Base-by-base conservation (phyloP, 2,329 filamentous ascomycete species). In the Trichoderma afroharzianum region DNA sequence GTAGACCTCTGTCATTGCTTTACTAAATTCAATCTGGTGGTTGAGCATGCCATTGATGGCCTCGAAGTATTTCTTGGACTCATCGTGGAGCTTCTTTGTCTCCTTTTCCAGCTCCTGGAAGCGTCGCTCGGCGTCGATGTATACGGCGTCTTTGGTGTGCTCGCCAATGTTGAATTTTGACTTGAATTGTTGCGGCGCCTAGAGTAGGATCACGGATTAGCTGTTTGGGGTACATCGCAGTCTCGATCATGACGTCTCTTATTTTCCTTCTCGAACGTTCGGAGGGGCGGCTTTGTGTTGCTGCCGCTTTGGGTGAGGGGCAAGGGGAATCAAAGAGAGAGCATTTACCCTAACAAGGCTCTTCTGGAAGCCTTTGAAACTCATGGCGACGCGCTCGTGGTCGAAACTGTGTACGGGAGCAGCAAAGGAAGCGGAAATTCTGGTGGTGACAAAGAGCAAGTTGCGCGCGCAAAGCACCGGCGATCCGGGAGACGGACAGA, bases 1-100 rank as follows among this genome's bases (percentile, higher is more conserved):
- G 87, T 99, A 99, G 78, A 99, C 92, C 82, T 99, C 96, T 74
- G 92, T 92, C 85, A 97, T 95, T 75, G 95, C 93, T 83, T 97
- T 90, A 77, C 95, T 97, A 85, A 99, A 99, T 81, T 97, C 95
- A 83, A 99, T 98, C 85, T 99, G 96, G 83, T 98, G 95, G 79
- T 86, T 89, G 78, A 99, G 88, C 96, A 99, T 99, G 86, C 92
- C 93, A 84, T 98, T 98, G 84, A 99, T 98, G 80, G 96, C 93
- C 68, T 97, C 91, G 78, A 97, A 98, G 83, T 99, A 99, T 84
- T 97, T 98, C 82, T 95, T 93, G 71, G 94, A 97, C 83, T 98
- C 95, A 85, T 97, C 94, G 83, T 98, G 95, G 33, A 98, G 90
- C 82, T 93, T 95, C 87, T 98, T 98, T 43, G 96, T 98, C 85